Evolutionary conservation across 2,329 filamentous ascomycete genomes (phyloP).

Genomic region (Arthrobotrys musiformis): DNA sequence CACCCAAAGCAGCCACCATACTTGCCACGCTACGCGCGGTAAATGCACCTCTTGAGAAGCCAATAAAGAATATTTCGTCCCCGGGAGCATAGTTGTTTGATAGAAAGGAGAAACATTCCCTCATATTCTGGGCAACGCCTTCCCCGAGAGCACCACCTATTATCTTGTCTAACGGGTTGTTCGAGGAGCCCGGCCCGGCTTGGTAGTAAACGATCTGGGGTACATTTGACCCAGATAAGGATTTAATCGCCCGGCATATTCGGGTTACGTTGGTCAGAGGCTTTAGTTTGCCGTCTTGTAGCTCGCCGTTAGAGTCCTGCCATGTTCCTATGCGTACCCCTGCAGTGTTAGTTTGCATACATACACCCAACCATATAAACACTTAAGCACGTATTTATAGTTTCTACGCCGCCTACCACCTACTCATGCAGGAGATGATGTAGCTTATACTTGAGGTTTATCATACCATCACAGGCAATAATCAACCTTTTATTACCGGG

Average conservation of each 20-base stretch:
- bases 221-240: slow-evolving; percentile 66
- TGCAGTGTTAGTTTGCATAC: no score
- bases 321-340: slow-evolving; percentile 57
- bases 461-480: slow-evolving; percentile 58
- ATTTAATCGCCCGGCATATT: slow-evolving; percentile 70
- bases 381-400: no score
- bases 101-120: slow-evolving; percentile 72
- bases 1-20: slow-evolving; percentile 67
- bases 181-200: slow-evolving; percentile 68
- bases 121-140: slow-evolving; percentile 64
- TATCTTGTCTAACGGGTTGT: slow-evolving; percentile 38
- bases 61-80: slow-evolving; percentile 69
- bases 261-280: slow-evolving; percentile 68
- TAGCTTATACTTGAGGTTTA: no score
- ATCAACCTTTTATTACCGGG: slow-evolving; percentile 56
- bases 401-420: no score
- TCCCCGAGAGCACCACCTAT: slow-evolving; percentile 57
- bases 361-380: no score
- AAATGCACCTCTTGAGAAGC: slow-evolving; percentile 71
- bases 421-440: no score
- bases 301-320: slow-evolving; percentile 58
- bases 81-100: slow-evolving; percentile 72
- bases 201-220: slow-evolving; percentile 72
- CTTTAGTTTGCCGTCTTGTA: slow-evolving; percentile 50
- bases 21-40: slow-evolving; percentile 70